These are phyloP conservation scores for Trichoderma sp. DNA, from an alignment of 2,329 filamentous ascomycete genomes.

Conservation along the genomic window DNA sequence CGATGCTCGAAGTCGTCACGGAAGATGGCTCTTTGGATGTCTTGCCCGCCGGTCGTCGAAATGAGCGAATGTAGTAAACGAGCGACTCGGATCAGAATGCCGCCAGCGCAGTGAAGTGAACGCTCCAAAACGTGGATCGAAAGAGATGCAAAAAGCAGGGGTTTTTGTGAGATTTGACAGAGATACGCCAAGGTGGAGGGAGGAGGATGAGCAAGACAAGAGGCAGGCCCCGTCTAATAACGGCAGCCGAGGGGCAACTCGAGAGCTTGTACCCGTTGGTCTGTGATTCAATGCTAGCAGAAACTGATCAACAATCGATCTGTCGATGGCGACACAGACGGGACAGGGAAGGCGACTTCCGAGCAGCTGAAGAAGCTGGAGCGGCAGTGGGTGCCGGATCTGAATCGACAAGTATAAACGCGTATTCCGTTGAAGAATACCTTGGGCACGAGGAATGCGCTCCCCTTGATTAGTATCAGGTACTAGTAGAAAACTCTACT, in stretches of 20 bases:
- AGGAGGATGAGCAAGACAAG: slow-evolving; percentile 7
- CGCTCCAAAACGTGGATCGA: background rate
- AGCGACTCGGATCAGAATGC: background rate
- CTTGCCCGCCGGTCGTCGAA: background rate
- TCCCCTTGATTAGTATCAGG: slow-evolving; percentile 10
- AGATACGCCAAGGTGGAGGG: background rate
- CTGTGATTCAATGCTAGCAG: background rate
- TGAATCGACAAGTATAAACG: slow-evolving; percentile 21
- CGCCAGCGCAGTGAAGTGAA: background rate
- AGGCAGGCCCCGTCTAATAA: slow-evolving; percentile 5
- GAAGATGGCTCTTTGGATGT: background rate
- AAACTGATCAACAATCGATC: slow-evolving; percentile 26
- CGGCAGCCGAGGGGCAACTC: background rate
- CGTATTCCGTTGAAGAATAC: background rate
- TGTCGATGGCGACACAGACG: slow-evolving; percentile 16
- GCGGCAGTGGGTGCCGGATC: slow-evolving; percentile 22
- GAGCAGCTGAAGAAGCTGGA: background rate
- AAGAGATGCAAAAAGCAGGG: slow-evolving; percentile 2
- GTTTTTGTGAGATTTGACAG: slow-evolving; percentile 12
- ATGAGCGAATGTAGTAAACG: background rate
- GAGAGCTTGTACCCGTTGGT: background rate
- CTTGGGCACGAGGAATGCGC: slow-evolving; percentile 8
- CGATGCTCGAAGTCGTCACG: background rate
- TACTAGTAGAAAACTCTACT: background rate
- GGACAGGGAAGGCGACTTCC: slow-evolving; percentile 24